These are phyloP conservation scores for Phaffia rhodozyma DNA, from an alignment of 1,284 basidiomycete species.

Conservation along the genomic window DNA sequence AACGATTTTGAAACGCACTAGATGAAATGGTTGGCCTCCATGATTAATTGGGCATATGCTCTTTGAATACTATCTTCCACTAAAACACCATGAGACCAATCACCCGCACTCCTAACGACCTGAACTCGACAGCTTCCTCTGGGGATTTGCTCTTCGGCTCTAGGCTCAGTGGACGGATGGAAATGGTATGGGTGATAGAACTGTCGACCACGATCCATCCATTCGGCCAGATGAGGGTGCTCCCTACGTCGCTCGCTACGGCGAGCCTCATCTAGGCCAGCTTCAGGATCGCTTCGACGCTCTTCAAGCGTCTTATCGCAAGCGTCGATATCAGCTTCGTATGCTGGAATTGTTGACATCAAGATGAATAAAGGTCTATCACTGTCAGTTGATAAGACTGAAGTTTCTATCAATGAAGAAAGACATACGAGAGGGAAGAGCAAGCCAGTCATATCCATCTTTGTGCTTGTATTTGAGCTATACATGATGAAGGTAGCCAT, in stretches of 20 bases:
- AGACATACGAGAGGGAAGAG: constrained; percentile 53
- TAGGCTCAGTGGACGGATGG: constrained; percentile 28
- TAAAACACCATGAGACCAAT: constrained; percentile 85
- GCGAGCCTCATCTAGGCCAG: constrained; percentile 24
- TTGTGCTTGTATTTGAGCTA: constrained; percentile 37
- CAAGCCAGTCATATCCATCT: constrained; percentile 57
- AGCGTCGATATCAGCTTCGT: not conserved
- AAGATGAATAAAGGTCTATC: not conserved
- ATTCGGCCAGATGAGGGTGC: constrained; percentile 34
- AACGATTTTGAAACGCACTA: no score
- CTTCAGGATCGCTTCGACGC: constrained; percentile 25
- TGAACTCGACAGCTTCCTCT: constrained; percentile 51
- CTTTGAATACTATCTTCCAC: constrained; percentile 71
- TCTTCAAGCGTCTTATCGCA: not conserved
- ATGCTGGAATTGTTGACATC: not conserved
- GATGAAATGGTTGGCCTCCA: constrained; percentile 42
- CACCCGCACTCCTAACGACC: constrained; percentile 65
- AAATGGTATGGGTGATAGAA: constrained; percentile 34
- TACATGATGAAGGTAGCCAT: not conserved
- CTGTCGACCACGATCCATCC: constrained; percentile 22
- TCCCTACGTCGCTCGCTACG: constrained; percentile 28
- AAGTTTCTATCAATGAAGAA: not conserved
- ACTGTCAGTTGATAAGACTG: no score
- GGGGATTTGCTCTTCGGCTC: constrained; percentile 30
- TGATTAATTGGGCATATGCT: constrained; percentile 66